These are phyloP conservation scores for Cnidoscolus chayamansa DNA, from an alignment of 441 rosid species.

Conservation along the genomic window DNA sequence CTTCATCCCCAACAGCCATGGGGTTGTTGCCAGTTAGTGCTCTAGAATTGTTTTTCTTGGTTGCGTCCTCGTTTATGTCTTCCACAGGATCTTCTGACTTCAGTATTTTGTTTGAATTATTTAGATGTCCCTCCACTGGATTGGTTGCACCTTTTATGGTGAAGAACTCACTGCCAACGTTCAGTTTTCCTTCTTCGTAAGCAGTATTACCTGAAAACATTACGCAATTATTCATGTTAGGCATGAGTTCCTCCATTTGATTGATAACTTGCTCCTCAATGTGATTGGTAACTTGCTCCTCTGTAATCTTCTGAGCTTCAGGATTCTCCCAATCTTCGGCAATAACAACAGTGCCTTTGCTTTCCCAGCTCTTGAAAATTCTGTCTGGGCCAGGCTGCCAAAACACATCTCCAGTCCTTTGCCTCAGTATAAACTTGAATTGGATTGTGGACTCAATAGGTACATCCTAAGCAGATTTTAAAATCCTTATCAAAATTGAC, in stretches of 20 bases:
- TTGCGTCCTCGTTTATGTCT: too few relatives aligned
- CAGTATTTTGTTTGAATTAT: too few relatives aligned
- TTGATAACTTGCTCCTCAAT: conserved; percentile 18
- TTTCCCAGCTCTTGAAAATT: conserved; percentile 41
- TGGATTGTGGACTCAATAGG: conserved; percentile 32
- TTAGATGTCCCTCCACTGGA: too few relatives aligned
- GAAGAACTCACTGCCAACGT: too few relatives aligned
- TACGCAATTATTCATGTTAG: not conserved
- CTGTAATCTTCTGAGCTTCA: conserved; percentile 28
- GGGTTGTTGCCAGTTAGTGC: too few relatives aligned
- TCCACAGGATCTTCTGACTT: too few relatives aligned
- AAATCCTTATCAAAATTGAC: not conserved
- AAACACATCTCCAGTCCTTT: conserved; percentile 18
- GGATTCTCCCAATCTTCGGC: conserved; percentile 48
- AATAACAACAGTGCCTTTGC: conserved; percentile 24
- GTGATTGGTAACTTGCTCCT: conserved; percentile 11
- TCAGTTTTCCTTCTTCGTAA: too few relatives aligned
- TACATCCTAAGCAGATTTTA: conserved; percentile 29
- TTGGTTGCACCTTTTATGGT: too few relatives aligned
- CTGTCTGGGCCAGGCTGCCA: conserved; percentile 56
- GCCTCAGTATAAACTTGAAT: conserved; percentile 39
- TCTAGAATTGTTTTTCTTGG: too few relatives aligned
- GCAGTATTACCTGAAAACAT: not conserved
- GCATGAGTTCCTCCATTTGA: not conserved
- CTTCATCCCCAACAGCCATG: conserved; percentile 9